phyloP scores from a whole-genome alignment of 768 basidiomycete species.

The Boletus subparvulus region DNA sequence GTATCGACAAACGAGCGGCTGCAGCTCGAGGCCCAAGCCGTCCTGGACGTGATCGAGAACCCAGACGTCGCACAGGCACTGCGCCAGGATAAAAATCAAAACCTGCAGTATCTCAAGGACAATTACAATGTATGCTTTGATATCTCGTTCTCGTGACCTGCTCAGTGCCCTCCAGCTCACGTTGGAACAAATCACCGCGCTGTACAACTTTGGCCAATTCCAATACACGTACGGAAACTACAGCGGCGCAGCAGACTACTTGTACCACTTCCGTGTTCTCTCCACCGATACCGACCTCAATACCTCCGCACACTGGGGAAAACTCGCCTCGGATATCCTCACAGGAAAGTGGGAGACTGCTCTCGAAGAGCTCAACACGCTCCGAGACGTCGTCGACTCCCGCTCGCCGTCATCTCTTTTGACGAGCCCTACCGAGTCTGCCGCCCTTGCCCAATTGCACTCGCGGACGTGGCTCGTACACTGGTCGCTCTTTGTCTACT shows the following conservation, averaged over 20 bases:
- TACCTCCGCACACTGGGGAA: slow-evolving; percentile 98
- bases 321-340: slow-evolving; percentile 94
- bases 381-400: slow-evolving; percentile 90
- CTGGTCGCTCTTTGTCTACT: slow-evolving; percentile 98
- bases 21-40: slow-evolving; percentile 87
- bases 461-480: slow-evolving; percentile 95
- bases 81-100: slow-evolving; percentile 96
- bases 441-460: slow-evolving; percentile 85
- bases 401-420: slow-evolving; percentile 56
- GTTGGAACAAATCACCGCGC: slow-evolving; percentile 89
- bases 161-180: slow-evolving; percentile 61
- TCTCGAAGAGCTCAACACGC: slow-evolving; percentile 89
- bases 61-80: slow-evolving; percentile 93
- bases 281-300: slow-evolving; percentile 92
- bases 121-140: slow-evolving; percentile 73
- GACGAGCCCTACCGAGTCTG: slow-evolving; percentile 50
- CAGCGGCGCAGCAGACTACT: slow-evolving; percentile 92
- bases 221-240: slow-evolving; percentile 99
- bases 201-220: slow-evolving; percentile 98
- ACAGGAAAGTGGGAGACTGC: slow-evolving; percentile 95
- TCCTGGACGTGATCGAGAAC: slow-evolving; percentile 94
- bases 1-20: slow-evolving; percentile 82
- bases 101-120: slow-evolving; percentile 90
- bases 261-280: slow-evolving; percentile 98
- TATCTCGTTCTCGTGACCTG: neutral